phyloP scores from a whole-genome alignment of 2,329 filamentous ascomycete genomes.

The Mycosphaerella sp. region DNA sequence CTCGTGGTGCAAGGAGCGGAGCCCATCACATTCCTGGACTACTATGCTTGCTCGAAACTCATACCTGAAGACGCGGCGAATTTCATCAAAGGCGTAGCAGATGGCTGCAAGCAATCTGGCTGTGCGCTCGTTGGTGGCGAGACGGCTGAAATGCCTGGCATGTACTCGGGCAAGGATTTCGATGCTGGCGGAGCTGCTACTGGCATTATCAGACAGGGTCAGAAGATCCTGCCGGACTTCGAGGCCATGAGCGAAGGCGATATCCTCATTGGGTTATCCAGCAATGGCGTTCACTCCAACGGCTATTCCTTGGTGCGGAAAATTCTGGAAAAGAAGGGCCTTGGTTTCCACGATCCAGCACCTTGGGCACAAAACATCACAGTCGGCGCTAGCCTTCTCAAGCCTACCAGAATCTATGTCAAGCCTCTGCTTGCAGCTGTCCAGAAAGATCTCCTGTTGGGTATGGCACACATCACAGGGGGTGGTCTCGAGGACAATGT shows the following conservation, averaged over 20 bases:
- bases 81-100: conserved; percentile 88
- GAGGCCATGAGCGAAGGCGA: conserved; percentile 74
- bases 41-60: conserved; percentile 89
- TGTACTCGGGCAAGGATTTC: conserved; percentile 84
- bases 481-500: conserved; percentile 92
- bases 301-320: conserved; percentile 95
- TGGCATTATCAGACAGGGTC: conserved; percentile 65
- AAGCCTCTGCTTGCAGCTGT: conserved; percentile 57
- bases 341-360: conserved; percentile 64
- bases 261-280: conserved; percentile 76
- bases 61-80: conserved; percentile 68
- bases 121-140: conserved; percentile 95
- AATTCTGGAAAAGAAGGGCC: conserved; percentile 69
- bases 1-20: conserved; percentile 92
- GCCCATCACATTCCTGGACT: conserved; percentile 94
- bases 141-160: conserved; percentile 96
- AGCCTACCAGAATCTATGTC: conserved; percentile 91
- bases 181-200: conserved; percentile 88
- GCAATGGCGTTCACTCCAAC: conserved; percentile 88
- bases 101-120: conserved; percentile 75
- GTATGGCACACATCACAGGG: conserved; percentile 94
- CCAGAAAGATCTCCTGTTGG: conserved; percentile 65
- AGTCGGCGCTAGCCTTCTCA: conserved; percentile 72
- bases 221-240: conserved; percentile 66
- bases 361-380: conserved; percentile 65